A percentile compares a stretch with the other conserved stretches of the same genome.
phyloP scores from a whole-genome alignment of 2,329 filamentous ascomycete genomes.

The Colletotrichum acutatum region DNA sequence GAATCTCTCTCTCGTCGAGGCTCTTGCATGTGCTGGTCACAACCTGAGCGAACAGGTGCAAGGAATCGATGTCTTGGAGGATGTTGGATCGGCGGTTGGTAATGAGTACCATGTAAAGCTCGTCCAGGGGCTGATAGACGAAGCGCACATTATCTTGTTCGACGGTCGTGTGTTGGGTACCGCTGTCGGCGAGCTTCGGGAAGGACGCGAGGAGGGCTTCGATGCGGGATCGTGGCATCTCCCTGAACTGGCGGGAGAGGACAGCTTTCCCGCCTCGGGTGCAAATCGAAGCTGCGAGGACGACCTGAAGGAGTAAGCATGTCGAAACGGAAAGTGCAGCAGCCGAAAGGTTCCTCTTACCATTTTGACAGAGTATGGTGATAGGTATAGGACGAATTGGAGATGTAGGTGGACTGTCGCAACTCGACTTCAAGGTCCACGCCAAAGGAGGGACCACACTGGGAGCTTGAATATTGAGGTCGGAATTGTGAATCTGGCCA shows the following conservation, averaged over 20 bases:
- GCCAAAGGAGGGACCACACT: constrained; percentile 27
- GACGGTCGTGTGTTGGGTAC: constrained; percentile 97
- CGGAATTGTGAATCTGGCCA: constrained; percentile 39
- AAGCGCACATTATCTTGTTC: constrained; percentile 99
- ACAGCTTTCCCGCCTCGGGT: constrained; percentile 98
- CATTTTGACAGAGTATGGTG: constrained; percentile 29
- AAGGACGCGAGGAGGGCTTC: constrained; percentile 97
- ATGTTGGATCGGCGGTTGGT: constrained; percentile 99
- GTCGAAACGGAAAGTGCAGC: not conserved
- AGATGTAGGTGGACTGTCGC: constrained; percentile 30
- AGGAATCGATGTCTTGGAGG: constrained; percentile 97
- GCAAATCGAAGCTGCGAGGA: constrained; percentile 98
- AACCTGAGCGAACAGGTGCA: constrained; percentile 97
- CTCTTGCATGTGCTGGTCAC: constrained; percentile 97
- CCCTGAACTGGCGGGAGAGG: constrained; percentile 95
- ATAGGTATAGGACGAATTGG: constrained; percentile 29
- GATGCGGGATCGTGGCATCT: constrained; percentile 96
- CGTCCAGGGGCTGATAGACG: constrained; percentile 98
- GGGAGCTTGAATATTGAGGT: constrained; percentile 37
- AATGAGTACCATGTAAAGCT: constrained; percentile 99
- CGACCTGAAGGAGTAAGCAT: constrained; percentile 72
- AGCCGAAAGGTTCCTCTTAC: constrained; percentile 6
- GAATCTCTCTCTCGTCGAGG: constrained; percentile 93
- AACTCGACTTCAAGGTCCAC: constrained; percentile 27
- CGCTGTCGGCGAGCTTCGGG: constrained; percentile 95